Conservation (phyloP, 257 asterid genomes). For the Thymus quinquecostatus region DNA sequence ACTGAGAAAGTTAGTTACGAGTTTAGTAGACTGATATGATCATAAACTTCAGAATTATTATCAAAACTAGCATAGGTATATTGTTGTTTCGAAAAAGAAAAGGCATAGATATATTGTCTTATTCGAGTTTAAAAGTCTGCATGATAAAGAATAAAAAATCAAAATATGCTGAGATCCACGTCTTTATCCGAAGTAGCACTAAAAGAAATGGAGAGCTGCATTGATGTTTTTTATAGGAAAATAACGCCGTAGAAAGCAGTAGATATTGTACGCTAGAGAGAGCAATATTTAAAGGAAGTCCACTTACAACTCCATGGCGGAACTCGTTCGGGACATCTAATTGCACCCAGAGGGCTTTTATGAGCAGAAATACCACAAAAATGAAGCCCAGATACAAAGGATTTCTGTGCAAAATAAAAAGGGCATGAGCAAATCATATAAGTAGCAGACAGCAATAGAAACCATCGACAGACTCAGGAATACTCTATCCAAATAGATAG, state of each 20-base stretch:
- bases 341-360: slow-evolving; percentile 91
- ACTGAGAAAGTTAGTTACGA: neutral
- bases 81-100: too few relatives aligned
- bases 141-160: too few relatives aligned
- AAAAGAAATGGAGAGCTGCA: neutral
- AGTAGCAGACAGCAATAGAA: slow-evolving; percentile 25
- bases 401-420: slow-evolving; percentile 55
- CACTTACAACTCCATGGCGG: slow-evolving; percentile 73
- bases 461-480: neutral
- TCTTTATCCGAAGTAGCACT: neutral
- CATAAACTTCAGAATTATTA: neutral
- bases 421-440: slow-evolving; percentile 16
- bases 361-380: slow-evolving; percentile 57
- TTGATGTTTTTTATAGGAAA: neutral
- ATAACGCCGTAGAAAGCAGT: slow-evolving; percentile 13
- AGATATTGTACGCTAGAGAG: slow-evolving; percentile 7
- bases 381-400: slow-evolving; percentile 73
- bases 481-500: neutral
- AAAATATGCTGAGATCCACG: neutral
- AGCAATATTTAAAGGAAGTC: slow-evolving; percentile 10
- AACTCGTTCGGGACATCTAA: slow-evolving; percentile 75
- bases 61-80: slow-evolving; percentile 7
- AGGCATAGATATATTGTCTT: neutral
- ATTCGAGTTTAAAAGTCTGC: too few relatives aligned
- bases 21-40: neutral